Evolutionary conservation across 2,329 filamentous ascomycete species (phyloP).

Genomic region (Alternaria incomplexa): DNA sequence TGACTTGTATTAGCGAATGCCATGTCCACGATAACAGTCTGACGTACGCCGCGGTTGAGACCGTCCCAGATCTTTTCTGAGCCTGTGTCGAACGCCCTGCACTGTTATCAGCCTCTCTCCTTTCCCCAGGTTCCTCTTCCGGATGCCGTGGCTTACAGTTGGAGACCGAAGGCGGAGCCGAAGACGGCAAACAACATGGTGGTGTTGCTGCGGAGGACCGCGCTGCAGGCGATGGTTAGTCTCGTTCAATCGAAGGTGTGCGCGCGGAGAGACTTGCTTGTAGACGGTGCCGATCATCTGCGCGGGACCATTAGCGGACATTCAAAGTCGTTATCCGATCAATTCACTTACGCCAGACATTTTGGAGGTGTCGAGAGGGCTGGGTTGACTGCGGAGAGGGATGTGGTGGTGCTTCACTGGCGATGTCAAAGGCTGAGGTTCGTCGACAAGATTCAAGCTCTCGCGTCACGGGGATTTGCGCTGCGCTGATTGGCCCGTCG

Average conservation of each 20-base stretch:
- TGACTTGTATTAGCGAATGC: constrained; percentile 27
- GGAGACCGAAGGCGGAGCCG: constrained; percentile 83
- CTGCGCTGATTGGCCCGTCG: constrained; percentile 35
- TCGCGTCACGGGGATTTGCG: constrained; percentile 30
- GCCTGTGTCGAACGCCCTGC: constrained; percentile 79
- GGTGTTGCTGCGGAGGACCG: constrained; percentile 84
- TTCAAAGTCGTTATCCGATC: constrained; percentile 3
- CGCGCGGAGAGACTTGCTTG: constrained; percentile 51
- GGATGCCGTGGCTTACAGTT: constrained; percentile 72
- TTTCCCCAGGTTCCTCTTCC: constrained; percentile 1
- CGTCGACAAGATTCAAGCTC: constrained; percentile 29
- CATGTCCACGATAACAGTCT: not conserved
- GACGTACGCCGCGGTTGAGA: constrained; percentile 81
- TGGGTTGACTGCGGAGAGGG: constrained; percentile 28
- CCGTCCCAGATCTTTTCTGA: constrained; percentile 90
- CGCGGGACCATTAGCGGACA: constrained; percentile 35
- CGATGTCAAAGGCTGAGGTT: constrained; percentile 30
- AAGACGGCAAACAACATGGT: constrained; percentile 90
- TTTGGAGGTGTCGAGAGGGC: constrained; percentile 46
- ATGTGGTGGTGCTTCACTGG: constrained; percentile 31
- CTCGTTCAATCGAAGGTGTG: constrained; percentile 16
- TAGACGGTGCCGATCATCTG: constrained; percentile 62
- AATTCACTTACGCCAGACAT: constrained; percentile 66
- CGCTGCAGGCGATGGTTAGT: constrained; percentile 61
- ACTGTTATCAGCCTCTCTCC: constrained; percentile 26